Conservation (phyloP, 805 yeast genomes). For the Candida taoyuanica region DNA sequence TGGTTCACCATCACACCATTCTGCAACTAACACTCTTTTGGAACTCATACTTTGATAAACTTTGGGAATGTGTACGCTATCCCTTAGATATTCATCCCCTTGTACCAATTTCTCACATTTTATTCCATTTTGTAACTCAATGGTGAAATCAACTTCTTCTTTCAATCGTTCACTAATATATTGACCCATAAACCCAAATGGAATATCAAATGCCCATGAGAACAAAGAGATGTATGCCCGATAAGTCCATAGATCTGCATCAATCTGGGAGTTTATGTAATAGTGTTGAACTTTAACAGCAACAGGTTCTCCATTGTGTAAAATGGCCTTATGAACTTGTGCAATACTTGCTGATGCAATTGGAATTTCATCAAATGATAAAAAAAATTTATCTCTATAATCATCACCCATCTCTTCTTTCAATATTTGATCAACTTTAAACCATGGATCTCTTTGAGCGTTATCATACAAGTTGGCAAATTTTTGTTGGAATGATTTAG, state of each 20-base stretch:
- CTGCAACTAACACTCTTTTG: slow-evolving; percentile 52
- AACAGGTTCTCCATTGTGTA: slow-evolving; percentile 46
- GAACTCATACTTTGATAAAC: slow-evolving; percentile 43
- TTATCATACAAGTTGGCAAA: slow-evolving; percentile 58
- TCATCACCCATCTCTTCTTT: slow-evolving; percentile 37
- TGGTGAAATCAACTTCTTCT: slow-evolving; percentile 57
- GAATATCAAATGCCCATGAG: slow-evolving; percentile 58
- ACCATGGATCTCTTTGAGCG: slow-evolving; percentile 61
- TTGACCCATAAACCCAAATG: slow-evolving; percentile 49
- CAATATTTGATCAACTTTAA: slow-evolving; percentile 36
- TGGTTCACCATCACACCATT: slow-evolving; percentile 74
- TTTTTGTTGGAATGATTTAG: slow-evolving; percentile 54
- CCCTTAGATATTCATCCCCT: slow-evolving; percentile 37
- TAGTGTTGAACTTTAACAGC: slow-evolving; percentile 67
- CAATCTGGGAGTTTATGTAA: slow-evolving; percentile 55
- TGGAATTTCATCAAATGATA: slow-evolving; percentile 51
- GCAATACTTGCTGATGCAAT: slow-evolving; percentile 75
- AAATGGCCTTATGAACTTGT: slow-evolving; percentile 55
- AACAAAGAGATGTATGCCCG: slow-evolving; percentile 46
- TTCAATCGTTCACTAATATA: slow-evolving; percentile 54
- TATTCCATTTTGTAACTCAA: slow-evolving; percentile 52
- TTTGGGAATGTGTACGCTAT: slow-evolving; percentile 51
- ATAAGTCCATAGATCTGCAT: slow-evolving; percentile 59
- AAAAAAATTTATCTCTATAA: slow-evolving; percentile 37
- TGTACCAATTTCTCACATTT: slow-evolving; percentile 35